A percentile compares a stretch with the other conserved stretches of the same genome.
These are phyloP conservation scores for Daedaleopsis nitida DNA, from an alignment of 768 basidiomycete species.

Conservation along the genomic window DNA sequence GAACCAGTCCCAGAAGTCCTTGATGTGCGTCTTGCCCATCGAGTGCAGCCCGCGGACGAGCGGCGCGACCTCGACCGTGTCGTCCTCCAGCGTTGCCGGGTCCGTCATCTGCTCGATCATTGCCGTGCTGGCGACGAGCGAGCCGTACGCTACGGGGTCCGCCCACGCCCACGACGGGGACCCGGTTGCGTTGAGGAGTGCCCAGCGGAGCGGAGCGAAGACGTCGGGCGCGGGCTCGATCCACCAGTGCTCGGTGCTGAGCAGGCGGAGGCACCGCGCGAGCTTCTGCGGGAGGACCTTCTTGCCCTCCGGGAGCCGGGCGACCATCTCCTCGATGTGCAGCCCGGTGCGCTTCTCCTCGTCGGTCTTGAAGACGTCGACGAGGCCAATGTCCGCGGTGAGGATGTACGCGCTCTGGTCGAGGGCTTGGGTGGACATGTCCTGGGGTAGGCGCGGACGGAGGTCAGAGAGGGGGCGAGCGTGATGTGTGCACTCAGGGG, in stretches of 20 bases:
- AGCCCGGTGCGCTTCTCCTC: not conserved
- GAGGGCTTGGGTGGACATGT: not conserved
- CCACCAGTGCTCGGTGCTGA: not conserved
- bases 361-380: not conserved
- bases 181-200: not conserved
- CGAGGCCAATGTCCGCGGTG: not conserved
- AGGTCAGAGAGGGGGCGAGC: not conserved
- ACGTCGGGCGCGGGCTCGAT: not conserved
- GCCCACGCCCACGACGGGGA: not conserved
- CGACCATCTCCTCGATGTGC: not conserved
- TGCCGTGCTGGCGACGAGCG: not conserved
- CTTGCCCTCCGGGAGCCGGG: not conserved
- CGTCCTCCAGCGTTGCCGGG: not conserved
- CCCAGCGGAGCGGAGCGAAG: not conserved
- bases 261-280: not conserved
- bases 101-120: not conserved
- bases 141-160: not conserved
- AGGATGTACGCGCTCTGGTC: not conserved
- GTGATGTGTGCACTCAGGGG: not conserved
- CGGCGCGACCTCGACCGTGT: not conserved
- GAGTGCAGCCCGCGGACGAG: not conserved
- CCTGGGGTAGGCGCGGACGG: not conserved
- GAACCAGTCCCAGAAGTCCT: not conserved
- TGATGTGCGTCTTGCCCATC: not conserved
- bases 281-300: not conserved